phyloP scores from a whole-genome alignment of 768 basidiomycete species.

The Lentinula sp. region DNA sequence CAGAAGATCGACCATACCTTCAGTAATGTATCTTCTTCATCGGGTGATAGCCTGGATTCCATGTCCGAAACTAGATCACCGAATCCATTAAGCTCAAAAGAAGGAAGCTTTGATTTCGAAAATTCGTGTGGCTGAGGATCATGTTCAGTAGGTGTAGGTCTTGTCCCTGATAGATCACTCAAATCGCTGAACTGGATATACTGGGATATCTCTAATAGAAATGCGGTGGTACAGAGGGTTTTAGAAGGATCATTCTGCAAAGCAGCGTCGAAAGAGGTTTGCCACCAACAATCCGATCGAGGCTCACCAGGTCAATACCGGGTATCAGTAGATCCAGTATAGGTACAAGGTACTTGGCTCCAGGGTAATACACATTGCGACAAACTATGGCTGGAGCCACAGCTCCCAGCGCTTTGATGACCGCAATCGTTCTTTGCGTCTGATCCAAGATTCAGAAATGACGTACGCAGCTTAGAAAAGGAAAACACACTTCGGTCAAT shows the following conservation, averaged over 20 bases:
- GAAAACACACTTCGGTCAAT: conserved; percentile 61
- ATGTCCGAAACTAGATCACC: conserved; percentile 30
- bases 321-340: conserved; percentile 79
- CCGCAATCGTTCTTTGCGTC: conserved; percentile 81
- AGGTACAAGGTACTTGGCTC: conserved; percentile 75
- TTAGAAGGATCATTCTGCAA: conserved; percentile 71
- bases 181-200: conserved; percentile 71
- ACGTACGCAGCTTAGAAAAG: background rate
- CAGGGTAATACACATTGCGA: conserved; percentile 70
- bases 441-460: conserved; percentile 19
- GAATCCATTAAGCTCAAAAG: conserved; percentile 30
- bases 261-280: conserved; percentile 4
- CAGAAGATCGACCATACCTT: conserved; percentile 25
- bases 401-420: conserved; percentile 80
- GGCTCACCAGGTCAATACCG: conserved; percentile 76
- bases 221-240: conserved; percentile 70
- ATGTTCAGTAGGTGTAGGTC: conserved; percentile 19
- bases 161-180: conserved; percentile 30
- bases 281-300: background rate
- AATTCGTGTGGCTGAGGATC: conserved; percentile 25
- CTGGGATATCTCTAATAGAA: conserved; percentile 69
- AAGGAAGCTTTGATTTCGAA: conserved; percentile 20
- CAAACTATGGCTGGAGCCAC: conserved; percentile 79
- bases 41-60: conserved; percentile 39
- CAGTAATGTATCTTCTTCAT: conserved; percentile 68